Base-by-base conservation (phyloP, 192 early-diverging fungal species). In the Mycoemilia scoparia region DNA sequence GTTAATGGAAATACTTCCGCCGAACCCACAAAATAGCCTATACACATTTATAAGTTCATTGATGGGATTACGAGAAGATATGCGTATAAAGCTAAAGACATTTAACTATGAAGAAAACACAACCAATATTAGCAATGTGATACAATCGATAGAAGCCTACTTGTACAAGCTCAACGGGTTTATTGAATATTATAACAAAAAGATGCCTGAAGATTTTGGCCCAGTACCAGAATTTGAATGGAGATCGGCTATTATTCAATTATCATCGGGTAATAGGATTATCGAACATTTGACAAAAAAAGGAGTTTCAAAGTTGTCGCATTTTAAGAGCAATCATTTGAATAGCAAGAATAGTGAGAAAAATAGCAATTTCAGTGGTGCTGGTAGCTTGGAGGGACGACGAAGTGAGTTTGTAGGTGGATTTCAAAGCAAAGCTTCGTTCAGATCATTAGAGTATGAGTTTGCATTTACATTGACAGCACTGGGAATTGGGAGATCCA, bases 201-300 rank as follows among this genome's bases (percentile, higher is more conserved):
- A 62, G 31, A 29, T 21, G 4, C 35, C 36, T 7, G 36, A 27
- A 12, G 52, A 51, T 41, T 49, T 43, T 24, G 38, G 45, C 31
- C 45, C 28, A 3, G 43, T 35, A 21, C 42, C 57, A 12, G 60
- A 57, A 35, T 62, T 62, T 44, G 49, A 56, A 14, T 62, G 60
- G 60, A 62, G 57, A 39, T 56, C 53, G 35, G 54, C 60, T 3
- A 56, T 62, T 31, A 43, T 49, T n/a, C n/a, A n/a, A n/a, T n/a
- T n/a, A n/a, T n/a, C n/a, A n/a, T n/a, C n/a, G n/a, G n/a, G n/a
- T n/a, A n/a, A n/a, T 18, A 41, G 46, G 19, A 44, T 46, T 13
- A n/a, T 52, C 27, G 38, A 45, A 19, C 53, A 62, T 16, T 32
- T 34, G 15, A 46, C 49, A 21, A 43, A 43, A 16, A 16, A 40